Conservation (phyloP, 441 rosid genomes). For the Macaranga tanarius region DNA sequence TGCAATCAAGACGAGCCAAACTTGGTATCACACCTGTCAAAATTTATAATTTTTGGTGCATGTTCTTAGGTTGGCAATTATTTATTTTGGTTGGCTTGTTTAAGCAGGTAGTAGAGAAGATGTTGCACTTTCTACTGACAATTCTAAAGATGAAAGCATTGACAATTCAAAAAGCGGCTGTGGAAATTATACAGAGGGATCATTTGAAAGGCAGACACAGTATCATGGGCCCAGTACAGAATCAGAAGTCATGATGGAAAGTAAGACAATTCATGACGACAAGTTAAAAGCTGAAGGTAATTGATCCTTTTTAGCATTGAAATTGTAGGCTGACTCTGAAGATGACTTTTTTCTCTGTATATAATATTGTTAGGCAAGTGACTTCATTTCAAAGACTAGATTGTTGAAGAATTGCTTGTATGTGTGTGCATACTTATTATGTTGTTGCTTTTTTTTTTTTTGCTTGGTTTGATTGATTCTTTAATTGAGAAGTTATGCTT, state of each 20-base stretch:
- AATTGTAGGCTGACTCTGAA: neutral
- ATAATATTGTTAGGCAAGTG: neutral
- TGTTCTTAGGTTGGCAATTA: slow-evolving; percentile 18
- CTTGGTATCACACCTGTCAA: slow-evolving; percentile 51
- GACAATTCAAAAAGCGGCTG: slow-evolving; percentile 38
- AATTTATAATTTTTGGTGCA: slow-evolving; percentile 4
- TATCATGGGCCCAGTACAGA: slow-evolving; percentile 32
- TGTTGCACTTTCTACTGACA: slow-evolving; percentile 42
- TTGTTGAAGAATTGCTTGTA: neutral
- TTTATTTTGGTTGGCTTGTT: slow-evolving; percentile 36
- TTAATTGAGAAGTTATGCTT: neutral
- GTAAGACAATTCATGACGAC: slow-evolving; percentile 38
- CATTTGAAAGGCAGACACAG: slow-evolving; percentile 36
- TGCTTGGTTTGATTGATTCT: neutral
- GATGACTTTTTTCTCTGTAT: neutral
- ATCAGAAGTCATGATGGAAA: slow-evolving; percentile 35
- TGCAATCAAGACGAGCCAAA: slow-evolving; percentile 60
- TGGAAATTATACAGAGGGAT: slow-evolving; percentile 33
- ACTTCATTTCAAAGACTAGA: neutral
- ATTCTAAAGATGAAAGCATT: slow-evolving; percentile 47
- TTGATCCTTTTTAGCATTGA: too few relatives aligned
- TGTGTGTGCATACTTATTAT: neutral
- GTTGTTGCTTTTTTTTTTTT: neutral
- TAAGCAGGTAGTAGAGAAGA: slow-evolving; percentile 79
- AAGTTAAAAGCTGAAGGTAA: slow-evolving; percentile 65